phyloP scores from a whole-genome alignment of 768 basidiomycete species.

The Nidularia sp. region DNA sequence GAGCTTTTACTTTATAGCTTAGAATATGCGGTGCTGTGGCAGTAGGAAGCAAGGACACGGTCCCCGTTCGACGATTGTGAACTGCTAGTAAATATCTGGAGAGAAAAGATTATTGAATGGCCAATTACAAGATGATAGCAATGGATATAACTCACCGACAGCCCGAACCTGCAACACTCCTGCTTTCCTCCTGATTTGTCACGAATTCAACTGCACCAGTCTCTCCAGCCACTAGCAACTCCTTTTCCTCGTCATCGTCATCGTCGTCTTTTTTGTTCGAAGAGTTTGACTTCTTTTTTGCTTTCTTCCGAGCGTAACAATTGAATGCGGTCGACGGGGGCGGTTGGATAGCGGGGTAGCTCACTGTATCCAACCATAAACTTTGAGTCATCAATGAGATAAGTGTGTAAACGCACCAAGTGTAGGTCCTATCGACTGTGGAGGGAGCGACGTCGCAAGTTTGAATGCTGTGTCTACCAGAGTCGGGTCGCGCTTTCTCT shows the following conservation, averaged over 20 bases:
- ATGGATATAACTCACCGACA: slow-evolving; percentile 48
- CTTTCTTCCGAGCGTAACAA: slow-evolving; percentile 49
- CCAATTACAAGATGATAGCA: background rate
- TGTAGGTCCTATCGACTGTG: slow-evolving; percentile 26
- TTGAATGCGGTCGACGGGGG: slow-evolving; percentile 56
- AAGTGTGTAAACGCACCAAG: slow-evolving; percentile 22
- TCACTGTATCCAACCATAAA: slow-evolving; percentile 12
- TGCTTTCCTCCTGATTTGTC: slow-evolving; percentile 54
- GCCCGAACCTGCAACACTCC: slow-evolving; percentile 45
- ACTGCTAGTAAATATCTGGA: slow-evolving; percentile 82
- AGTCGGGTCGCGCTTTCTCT: slow-evolving; percentile 31
- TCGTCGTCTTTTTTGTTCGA: slow-evolving; percentile 15
- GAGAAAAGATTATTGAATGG: background rate
- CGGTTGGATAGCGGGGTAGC: slow-evolving; percentile 62
- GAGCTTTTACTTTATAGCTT: slow-evolving; percentile 75
- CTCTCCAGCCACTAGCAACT: slow-evolving; percentile 73
- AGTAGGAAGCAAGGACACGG: slow-evolving; percentile 64
- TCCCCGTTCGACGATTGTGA: slow-evolving; percentile 71
- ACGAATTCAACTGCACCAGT: slow-evolving; percentile 81
- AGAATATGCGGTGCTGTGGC: slow-evolving; percentile 66
- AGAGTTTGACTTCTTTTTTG: slow-evolving; percentile 17
- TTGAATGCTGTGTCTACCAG: slow-evolving; percentile 22
- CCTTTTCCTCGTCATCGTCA: slow-evolving; percentile 16
- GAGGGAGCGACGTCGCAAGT: slow-evolving; percentile 20
- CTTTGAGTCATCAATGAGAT: background rate